Base-by-base conservation (phyloP, 129 eudicot genomes). In the Silybum marianum region DNA sequence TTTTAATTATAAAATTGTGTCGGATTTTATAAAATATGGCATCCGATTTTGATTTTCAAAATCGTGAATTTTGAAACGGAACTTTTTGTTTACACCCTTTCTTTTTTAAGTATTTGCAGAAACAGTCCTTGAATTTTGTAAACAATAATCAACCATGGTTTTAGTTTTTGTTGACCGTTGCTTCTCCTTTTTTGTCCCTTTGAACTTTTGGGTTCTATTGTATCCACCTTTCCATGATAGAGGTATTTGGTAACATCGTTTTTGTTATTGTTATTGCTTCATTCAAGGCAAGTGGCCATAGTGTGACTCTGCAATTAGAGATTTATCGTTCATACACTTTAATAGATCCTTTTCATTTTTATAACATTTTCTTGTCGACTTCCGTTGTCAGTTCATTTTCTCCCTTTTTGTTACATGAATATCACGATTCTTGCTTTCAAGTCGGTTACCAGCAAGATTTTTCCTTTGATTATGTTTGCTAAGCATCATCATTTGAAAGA, bases 401-500 rank as follows among this genome's bases (percentile, higher is more conserved):
- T 25, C 28, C 28, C 28, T 25, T 25, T 25, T 25, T 25, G 28
- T 25, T 25, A 25, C 28, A 25, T 25, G 28, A 25, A 25, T 25
- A 25, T 25, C 28, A 34, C 39, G 5, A 34, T 3, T 34, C 62
- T 73, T 34, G 44, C 25, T 83, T 36, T 78, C 74, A 85, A 71
- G 62, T 82, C 83, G 78, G 79, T 78, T 30, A 30, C 65, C 19
- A 73, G 39, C 71, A 80, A 54, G 70, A 74, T 74, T 68, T 11
- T 3, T 16, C 40, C 58, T 82, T 48, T 82, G 34, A 72, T 62
- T 73, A 19, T 42, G 80, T 3, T 78, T 74, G 58, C 69, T 81
- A 69, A 73, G 72, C 44, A 39, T 39, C 44, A 39, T 39, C 44
- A 39, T 39, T 39, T 39, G 44, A 39, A 39, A 39, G 9, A 39